Conservation (phyloP, 306 rosid species). For the Sechiopsis laciniata region DNA sequence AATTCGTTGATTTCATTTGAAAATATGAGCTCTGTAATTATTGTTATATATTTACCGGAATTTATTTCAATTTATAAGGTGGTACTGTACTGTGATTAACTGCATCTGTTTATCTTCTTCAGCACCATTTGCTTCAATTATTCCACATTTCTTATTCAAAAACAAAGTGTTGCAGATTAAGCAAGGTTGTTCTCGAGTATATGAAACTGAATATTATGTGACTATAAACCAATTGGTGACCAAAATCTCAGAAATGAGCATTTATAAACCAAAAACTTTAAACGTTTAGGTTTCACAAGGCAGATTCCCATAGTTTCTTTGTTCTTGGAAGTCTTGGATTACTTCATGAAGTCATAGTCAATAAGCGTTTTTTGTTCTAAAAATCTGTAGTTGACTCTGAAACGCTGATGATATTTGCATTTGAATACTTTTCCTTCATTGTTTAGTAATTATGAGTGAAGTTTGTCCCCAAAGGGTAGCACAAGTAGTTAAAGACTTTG, state of each 20-base stretch:
- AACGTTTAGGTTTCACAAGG: not conserved
- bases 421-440: not conserved
- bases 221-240: not conserved
- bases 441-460: not conserved
- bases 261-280: not conserved
- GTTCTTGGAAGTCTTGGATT: not conserved
- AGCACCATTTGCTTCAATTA: not conserved
- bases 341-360: not conserved
- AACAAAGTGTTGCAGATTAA: not conserved
- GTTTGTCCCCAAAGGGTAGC: too few relatives aligned
- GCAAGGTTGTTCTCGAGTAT: not conserved
- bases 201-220: not conserved
- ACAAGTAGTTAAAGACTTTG: too few relatives aligned
- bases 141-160: not conserved
- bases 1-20: constrained; percentile 1
- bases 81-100: not conserved
- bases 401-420: not conserved
- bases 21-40: too few relatives aligned
- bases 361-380: not conserved
- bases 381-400: not conserved
- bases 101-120: not conserved
- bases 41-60: not conserved
- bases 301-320: not conserved
- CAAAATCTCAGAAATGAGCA: not conserved
- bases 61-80: not conserved